Base-by-base conservation (phyloP, 1,139 yeast genomes). In the Arxiozyma slooffiae region DNA sequence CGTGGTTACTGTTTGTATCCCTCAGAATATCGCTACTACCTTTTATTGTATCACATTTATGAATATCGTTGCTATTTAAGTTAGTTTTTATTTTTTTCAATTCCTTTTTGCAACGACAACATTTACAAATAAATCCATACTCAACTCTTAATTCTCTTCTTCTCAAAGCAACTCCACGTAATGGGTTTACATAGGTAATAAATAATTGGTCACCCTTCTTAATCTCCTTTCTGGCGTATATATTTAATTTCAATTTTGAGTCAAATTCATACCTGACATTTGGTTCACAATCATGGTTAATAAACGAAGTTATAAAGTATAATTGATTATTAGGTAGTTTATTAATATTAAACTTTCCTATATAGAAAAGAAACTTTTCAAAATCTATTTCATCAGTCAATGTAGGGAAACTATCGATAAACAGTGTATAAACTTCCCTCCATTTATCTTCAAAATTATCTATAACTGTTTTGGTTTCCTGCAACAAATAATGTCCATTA, bases 91-190 rank as follows among this genome's bases (percentile, higher is more conserved):
- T 17, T 37, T 23, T 37, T 39, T 11, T 39, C 22, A 56, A 23
- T 55, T 85, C 95, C 7, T 69, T 70, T 58, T 77, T 76, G 67
- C 96, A 87, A 55, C 83, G 78, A 9, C 66, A 58, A 64, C 96
- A 87, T 24, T 65, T 69, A 66, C 96, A 87, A n/a, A 76, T 61
- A 64, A 87, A 87, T 5, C 95, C 95, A 88, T 89, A 87, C 59
- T 84, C 82, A n/a, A 81, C 80, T 51, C 90, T 70, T 48, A 87
- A 70, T 55, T 78, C 82, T 54, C 85, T 68, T 60, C 80, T 82
- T 57, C 96, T 77, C 56, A 81, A 80, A 45, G 74, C 77, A 7
- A 82, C 78, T 3, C 80, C 78, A 60, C 79, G 81, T 9, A 71
- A 66, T 1, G 90, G 87, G 58, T 84, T 80, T 1, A 86, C 87